Percentiles rank a stretch among this genome's conserved stretches.
Evolutionary conservation across 2,329 filamentous ascomycete genomes (phyloP).

Genomic region (Amphichorda felina): DNA sequence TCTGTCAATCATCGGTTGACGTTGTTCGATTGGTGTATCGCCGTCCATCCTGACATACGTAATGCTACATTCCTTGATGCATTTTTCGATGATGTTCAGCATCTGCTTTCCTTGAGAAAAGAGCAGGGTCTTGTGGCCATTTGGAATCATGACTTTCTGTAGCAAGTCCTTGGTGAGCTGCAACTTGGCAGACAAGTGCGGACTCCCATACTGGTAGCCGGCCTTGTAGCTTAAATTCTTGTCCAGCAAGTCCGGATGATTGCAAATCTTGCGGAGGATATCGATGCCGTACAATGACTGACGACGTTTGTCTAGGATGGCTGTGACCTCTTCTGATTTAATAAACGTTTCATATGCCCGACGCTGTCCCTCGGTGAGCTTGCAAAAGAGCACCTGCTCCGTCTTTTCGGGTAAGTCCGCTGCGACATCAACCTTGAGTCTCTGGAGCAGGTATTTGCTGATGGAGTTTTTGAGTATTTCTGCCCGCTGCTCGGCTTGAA

Average conservation of each 20-base stretch:
- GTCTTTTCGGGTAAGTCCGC: conserved; percentile 90
- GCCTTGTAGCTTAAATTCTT: conserved; percentile 41
- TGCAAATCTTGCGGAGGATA: conserved; percentile 89
- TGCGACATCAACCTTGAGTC: conserved; percentile 88
- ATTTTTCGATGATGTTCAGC: conserved; percentile 85
- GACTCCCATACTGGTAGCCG: conserved; percentile 66
- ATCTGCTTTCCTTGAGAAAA: conserved; percentile 93
- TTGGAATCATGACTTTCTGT: conserved; percentile 69
- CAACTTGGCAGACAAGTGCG: conserved; percentile 84
- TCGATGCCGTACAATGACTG: conserved; percentile 86
- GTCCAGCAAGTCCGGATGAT: conserved; percentile 83
- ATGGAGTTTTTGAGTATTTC: conserved; percentile 91
- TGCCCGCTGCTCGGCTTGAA: conserved; percentile 89
- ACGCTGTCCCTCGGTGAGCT: conserved; percentile 66
- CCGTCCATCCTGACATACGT: conserved; percentile 89
- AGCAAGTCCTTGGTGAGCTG: conserved; percentile 83
- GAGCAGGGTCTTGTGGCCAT: conserved; percentile 84
- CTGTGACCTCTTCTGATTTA: conserved; percentile 71
- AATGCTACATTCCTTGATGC: conserved; percentile 58
- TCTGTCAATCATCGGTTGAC: conserved; percentile 82
- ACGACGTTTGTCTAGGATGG: conserved; percentile 61
- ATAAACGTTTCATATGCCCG: conserved; percentile 74
- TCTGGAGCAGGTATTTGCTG: conserved; percentile 82
- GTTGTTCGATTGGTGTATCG: conserved; percentile 72
- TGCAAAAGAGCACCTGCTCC: conserved; percentile 93